A percentile compares a stretch with the other conserved stretches of the same genome.
Conservation (phyloP, 306 rosid species). For the Erythrophleum fordii region DNA sequence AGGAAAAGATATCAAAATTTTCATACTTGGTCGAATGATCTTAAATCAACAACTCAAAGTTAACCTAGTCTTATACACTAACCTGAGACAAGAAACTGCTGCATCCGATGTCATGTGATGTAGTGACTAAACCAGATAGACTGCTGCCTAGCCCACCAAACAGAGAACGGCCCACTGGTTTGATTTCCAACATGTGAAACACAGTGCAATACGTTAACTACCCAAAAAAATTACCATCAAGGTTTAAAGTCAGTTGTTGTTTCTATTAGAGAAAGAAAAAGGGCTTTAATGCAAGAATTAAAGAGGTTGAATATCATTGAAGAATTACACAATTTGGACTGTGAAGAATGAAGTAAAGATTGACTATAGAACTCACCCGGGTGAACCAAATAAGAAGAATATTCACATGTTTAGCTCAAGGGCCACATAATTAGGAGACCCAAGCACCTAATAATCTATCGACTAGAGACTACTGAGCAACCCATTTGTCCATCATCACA, state of each 20-base stretch:
- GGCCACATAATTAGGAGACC: neutral
- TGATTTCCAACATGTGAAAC: slow-evolving; percentile 26
- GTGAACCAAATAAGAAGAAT: neutral
- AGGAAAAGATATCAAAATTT: neutral
- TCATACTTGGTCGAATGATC: neutral
- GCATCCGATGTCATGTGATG: slow-evolving; percentile 56
- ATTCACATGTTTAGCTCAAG: neutral
- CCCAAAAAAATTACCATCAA: neutral
- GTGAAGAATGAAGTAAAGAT: neutral
- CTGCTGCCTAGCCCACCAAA: slow-evolving; percentile 58
- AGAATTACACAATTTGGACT: neutral
- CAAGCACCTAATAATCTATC: neutral
- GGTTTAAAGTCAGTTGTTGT: neutral
- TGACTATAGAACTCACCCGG: neutral
- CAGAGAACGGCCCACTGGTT: slow-evolving; percentile 70
- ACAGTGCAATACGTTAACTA: neutral
- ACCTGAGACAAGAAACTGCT: slow-evolving; percentile 70
- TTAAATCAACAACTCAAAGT: neutral
- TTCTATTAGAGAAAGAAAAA: neutral
- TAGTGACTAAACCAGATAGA: slow-evolving; percentile 47
- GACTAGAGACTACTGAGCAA: neutral
- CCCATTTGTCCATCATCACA: neutral
- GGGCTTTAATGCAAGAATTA: too few relatives aligned
- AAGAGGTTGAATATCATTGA: neutral
- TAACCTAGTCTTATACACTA: slow-evolving; percentile 5